Evolutionary conservation across 768 basidiomycete genomes (phyloP).

Genomic region (Termitomyces sp.): DNA sequence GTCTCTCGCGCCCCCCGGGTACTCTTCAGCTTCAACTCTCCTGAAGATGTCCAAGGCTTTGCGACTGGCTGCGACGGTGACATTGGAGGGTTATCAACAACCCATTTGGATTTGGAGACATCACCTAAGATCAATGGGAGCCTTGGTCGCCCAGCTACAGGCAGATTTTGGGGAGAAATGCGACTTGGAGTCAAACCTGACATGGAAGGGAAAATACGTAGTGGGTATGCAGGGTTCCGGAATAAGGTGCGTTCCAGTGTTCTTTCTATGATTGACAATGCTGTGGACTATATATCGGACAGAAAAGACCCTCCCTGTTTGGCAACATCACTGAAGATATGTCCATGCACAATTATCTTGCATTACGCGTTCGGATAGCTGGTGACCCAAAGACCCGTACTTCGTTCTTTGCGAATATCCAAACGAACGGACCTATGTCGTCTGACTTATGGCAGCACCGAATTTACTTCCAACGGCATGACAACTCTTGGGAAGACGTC

Average conservation of each 20-base stretch:
- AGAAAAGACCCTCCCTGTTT: conserved; percentile 81
- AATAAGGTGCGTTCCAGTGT: conserved; percentile 55
- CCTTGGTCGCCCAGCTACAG: conserved; percentile 51
- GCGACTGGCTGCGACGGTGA: conserved; percentile 86
- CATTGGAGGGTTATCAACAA: conserved; percentile 80
- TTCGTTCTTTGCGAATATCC: conserved; percentile 92
- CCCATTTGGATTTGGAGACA: conserved; percentile 68
- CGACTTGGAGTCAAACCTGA: conserved; percentile 61
- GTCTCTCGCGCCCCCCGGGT: conserved; percentile 60
- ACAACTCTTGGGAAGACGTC: conserved; percentile 77
- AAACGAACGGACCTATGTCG: conserved; percentile 78
- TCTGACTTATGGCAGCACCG: conserved; percentile 95
- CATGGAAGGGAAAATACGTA: conserved; percentile 65
- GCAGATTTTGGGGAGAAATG: conserved; percentile 81
- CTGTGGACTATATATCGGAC: not conserved
- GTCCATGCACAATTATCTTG: conserved; percentile 75
- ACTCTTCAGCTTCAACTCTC: conserved; percentile 62
- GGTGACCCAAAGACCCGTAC: conserved; percentile 75
- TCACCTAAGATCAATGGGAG: conserved; percentile 40
- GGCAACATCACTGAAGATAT: conserved; percentile 86
- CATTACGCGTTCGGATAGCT: conserved; percentile 71
- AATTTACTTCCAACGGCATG: conserved; percentile 67
- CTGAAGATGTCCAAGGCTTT: conserved; percentile 55
- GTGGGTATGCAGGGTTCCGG: conserved; percentile 89
- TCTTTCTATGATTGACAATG: not conserved